A percentile compares a stretch with the other conserved stretches of the same genome.
These are phyloP conservation scores for Ceratocystis cubensis DNA, from an alignment of 2,329 filamentous ascomycete species.

Conservation along the genomic window DNA sequence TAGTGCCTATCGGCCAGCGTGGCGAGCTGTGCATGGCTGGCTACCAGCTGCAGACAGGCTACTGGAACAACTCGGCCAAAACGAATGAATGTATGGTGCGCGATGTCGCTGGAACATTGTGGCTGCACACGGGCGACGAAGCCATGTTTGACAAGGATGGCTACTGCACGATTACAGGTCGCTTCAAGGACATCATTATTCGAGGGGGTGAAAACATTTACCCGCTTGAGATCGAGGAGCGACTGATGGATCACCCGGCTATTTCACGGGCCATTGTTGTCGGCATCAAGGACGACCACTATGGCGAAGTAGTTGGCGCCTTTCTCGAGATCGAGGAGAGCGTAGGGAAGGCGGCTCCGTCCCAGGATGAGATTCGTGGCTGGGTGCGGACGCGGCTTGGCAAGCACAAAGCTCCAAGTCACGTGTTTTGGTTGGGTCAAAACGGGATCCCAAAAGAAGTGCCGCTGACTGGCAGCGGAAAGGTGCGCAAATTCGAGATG, in stretches of 20 bases:
- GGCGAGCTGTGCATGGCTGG: slow-evolving; percentile 70
- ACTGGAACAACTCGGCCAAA: slow-evolving; percentile 61
- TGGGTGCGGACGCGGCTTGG: slow-evolving; percentile 52
- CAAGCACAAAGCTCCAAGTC: slow-evolving; percentile 54
- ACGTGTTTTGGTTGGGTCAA: slow-evolving; percentile 65
- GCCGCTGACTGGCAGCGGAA: slow-evolving; percentile 59
- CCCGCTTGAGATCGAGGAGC: slow-evolving; percentile 63
- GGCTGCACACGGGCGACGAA: slow-evolving; percentile 57
- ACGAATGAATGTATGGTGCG: slow-evolving; percentile 49
- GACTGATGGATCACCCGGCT: slow-evolving; percentile 50
- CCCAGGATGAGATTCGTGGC: slow-evolving; percentile 43
- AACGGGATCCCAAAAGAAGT: slow-evolving; percentile 42
- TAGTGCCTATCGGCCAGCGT: slow-evolving; percentile 53
- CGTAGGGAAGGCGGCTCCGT: slow-evolving; percentile 29
- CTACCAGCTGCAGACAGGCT: slow-evolving; percentile 58
- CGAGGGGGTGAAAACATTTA: slow-evolving; percentile 63
- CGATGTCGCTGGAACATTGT: slow-evolving; percentile 43
- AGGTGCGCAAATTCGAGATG: slow-evolving; percentile 56
- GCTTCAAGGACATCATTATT: slow-evolving; percentile 72
- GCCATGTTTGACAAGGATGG: slow-evolving; percentile 55
- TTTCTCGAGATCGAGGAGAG: slow-evolving; percentile 39
- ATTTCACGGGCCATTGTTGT: slow-evolving; percentile 56
- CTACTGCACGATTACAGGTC: slow-evolving; percentile 60
- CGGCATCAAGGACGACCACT: slow-evolving; percentile 55
- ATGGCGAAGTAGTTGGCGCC: slow-evolving; percentile 59